Percentiles rank a stretch among this genome's conserved stretches.
These are phyloP conservation scores for Alternaria tenuissima DNA, from an alignment of 2,329 filamentous ascomycete species.

Conservation along the genomic window DNA sequence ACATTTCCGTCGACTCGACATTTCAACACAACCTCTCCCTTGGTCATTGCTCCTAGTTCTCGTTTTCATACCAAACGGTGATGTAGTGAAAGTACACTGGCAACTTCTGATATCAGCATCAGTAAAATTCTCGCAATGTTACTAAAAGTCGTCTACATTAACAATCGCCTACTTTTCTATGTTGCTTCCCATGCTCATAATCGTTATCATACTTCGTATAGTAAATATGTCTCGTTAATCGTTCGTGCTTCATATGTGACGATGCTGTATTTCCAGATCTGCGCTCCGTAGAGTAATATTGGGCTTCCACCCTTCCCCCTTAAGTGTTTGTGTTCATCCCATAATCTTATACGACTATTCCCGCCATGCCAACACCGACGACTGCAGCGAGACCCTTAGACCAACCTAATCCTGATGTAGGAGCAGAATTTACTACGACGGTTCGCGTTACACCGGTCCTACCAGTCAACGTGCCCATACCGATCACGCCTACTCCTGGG, in stretches of 20 bases:
- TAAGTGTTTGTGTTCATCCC: background rate
- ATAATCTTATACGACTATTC: conserved; percentile 22
- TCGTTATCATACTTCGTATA: conserved; percentile 6
- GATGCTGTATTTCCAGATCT: conserved; percentile 1
- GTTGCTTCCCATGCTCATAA: background rate
- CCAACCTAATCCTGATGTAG: conserved; percentile 27
- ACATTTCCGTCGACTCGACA: background rate
- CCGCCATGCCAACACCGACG: conserved; percentile 36
- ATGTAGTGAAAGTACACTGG: background rate
- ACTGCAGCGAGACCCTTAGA: conserved; percentile 28
- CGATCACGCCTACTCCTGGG: conserved; percentile 43
- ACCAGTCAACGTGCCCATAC: conserved; percentile 48
- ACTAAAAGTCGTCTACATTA: background rate
- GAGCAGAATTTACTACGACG: conserved; percentile 31
- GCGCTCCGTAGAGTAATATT: background rate
- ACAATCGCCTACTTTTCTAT: background rate
- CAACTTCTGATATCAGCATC: background rate
- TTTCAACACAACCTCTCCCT: background rate
- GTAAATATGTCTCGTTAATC: conserved; percentile 6
- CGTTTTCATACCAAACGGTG: background rate
- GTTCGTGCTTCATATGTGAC: conserved; percentile 1
- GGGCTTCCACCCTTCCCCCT: background rate
- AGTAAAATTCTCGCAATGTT: background rate
- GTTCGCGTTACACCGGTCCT: conserved; percentile 40
- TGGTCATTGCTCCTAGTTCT: background rate